phyloP scores from a whole-genome alignment of 345 rosid genomes.

The Linum trigynum region DNA sequence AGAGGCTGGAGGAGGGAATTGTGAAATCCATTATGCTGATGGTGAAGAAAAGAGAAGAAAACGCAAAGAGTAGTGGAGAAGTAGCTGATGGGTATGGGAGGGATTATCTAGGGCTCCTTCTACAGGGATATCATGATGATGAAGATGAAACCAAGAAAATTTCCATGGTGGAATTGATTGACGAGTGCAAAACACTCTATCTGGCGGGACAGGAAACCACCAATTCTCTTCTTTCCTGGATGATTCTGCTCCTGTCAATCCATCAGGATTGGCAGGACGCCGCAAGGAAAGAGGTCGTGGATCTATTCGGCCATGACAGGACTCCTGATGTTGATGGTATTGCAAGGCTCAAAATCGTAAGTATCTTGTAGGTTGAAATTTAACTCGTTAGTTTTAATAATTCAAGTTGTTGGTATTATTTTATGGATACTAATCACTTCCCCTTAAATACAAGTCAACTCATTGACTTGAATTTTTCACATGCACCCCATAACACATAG shows the following conservation, averaged over 20 bases:
- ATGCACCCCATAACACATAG: too few species aligned
- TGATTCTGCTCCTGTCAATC: not conserved
- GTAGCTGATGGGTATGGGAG: not conserved
- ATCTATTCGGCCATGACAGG: not conserved
- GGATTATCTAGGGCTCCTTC: not conserved
- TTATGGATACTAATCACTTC: too few species aligned
- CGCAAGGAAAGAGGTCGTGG: not conserved
- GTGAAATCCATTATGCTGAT: not conserved
- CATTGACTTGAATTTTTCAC: too few species aligned
- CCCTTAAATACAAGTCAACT: too few species aligned
- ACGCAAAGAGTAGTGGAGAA: not conserved
- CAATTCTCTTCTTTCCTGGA: not conserved
- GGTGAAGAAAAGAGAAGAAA: not conserved
- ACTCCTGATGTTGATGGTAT: not conserved
- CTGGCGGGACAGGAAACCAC: not conserved
- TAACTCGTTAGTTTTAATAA: too few species aligned
- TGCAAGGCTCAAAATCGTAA: not conserved
- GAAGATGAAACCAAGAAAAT: not conserved
- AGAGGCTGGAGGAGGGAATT: not conserved
- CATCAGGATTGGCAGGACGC: not conserved
- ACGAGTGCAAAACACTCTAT: not conserved
- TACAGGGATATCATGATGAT: not conserved
- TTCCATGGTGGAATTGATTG: not conserved
- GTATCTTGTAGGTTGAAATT: too few species aligned
- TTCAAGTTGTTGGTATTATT: too few species aligned